Evolutionary conservation across 2,329 filamentous ascomycete genomes (phyloP), one percentile per base, ranked within the genome.

Genomic region (Bipolaris oryzae): DNA sequence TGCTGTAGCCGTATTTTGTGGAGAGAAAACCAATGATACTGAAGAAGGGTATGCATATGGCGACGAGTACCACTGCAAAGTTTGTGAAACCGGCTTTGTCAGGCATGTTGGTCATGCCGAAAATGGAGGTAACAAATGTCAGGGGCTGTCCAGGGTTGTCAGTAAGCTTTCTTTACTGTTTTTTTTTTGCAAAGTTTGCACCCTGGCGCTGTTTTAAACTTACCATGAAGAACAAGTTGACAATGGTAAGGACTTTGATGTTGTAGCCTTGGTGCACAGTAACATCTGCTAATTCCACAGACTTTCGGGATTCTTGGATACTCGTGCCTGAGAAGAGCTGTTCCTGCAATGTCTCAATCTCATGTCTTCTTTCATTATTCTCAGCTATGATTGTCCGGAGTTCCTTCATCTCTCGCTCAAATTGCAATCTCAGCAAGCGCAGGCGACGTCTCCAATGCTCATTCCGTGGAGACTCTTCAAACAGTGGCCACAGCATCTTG

Each of bases 301-400:
- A 85, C 62, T 85, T 82, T 13, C 85, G 76, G 38, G 80, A 83
- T 69, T 88, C 85, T 63, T 85, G 82, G 53, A 89, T 86, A 2
- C 79, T 82, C n/a, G 85, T 87, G 2, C 86, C 86, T 34, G 79
- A 83, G 71, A 88, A 88, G 0, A 88, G 79, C 68, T 88, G 85
- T 57, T 88, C 85, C 50, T 85, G 76, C 55, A 88, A 68, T 3
- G 80, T 82, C 49, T 81, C 75, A 44, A 87, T 85, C 66, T 86
- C 84, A 48, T 80, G 81, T 16, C 84, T 74, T 15, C 82, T 79
- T 45, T 80, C 78, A 62, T 84, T 81, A 55, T 86, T 87, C 53
- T 81, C 78, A 45, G 78, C 75, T 23, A 81, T 76, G 21, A 84
- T 76, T 10, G 74, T 76, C 10, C 77, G 73, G 1, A 86, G 76